Conservation (phyloP, 2,329 filamentous ascomycete species). For the Pleurostoma richardsiae region DNA sequence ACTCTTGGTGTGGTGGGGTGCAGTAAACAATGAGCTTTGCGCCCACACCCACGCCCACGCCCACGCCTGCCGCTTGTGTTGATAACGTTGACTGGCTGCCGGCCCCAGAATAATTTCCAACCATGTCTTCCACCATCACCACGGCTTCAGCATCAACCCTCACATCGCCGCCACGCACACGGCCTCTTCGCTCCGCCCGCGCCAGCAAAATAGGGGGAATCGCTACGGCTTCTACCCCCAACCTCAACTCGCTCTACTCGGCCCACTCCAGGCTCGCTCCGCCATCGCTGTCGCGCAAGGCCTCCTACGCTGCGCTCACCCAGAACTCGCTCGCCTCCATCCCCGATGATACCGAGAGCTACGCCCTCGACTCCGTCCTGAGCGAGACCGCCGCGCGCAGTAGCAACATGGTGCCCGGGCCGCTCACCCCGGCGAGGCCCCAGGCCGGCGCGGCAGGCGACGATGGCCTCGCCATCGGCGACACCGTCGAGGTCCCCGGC, state of each 20-base stretch:
- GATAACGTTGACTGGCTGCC: too few species aligned
- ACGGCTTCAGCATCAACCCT: neutral
- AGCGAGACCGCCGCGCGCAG: conserved; percentile 30
- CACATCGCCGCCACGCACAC: conserved; percentile 26
- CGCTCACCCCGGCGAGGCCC: conserved; percentile 47
- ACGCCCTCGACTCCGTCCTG: conserved; percentile 53
- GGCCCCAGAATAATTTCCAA: too few species aligned
- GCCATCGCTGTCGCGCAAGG: conserved; percentile 59
- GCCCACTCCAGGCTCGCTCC: conserved; percentile 41
- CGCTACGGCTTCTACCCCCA: conserved; percentile 52
- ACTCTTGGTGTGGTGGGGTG: too few species aligned
- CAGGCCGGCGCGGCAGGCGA: conserved; percentile 27
- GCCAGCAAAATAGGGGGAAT: conserved; percentile 29
- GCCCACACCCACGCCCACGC: too few species aligned
- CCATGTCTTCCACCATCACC: too few species aligned
- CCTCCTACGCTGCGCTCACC: conserved; percentile 66
- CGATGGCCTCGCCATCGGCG: conserved; percentile 65
- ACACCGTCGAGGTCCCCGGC: conserved; percentile 85
- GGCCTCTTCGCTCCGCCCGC: conserved; percentile 20
- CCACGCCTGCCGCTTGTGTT: too few species aligned
- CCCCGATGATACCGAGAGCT: conserved; percentile 61
- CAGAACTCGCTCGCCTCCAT: conserved; percentile 57
- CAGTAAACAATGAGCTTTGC: too few species aligned
- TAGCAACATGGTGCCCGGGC: conserved; percentile 45
- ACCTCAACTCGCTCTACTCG: conserved; percentile 48